Conservation (phyloP, 805 yeast genomes). For the Saccharomycopsis babjevae region DNA sequence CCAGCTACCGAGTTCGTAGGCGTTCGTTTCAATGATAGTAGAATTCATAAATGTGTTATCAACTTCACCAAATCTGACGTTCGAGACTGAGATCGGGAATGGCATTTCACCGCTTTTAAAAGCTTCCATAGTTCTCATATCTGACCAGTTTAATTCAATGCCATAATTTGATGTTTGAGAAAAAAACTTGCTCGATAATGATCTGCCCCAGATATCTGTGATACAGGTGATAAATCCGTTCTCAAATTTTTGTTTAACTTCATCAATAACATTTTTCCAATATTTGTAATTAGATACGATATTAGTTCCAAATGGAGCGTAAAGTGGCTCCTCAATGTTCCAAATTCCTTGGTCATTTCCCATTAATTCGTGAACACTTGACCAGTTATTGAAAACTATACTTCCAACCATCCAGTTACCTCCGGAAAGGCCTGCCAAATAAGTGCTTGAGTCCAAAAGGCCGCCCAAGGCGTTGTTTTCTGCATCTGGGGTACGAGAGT, state of each 20-base stretch:
- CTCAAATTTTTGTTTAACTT: conserved; percentile 32
- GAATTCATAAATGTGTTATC: conserved; percentile 36
- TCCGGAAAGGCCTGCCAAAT: conserved; percentile 74
- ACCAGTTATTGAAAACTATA: conserved; percentile 59
- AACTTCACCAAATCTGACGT: conserved; percentile 26
- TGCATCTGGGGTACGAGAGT: conserved; percentile 52
- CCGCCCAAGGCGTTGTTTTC: conserved; percentile 59
- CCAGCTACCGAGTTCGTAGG: conserved; percentile 80
- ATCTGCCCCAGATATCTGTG: conserved; percentile 60
- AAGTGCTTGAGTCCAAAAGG: conserved; percentile 56
- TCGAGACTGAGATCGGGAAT: conserved; percentile 36
- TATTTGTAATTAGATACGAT: conserved; percentile 22
- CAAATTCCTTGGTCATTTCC: conserved; percentile 38
- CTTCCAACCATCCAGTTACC: conserved; percentile 77
- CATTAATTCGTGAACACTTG: conserved; percentile 51
- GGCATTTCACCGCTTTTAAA: conserved; percentile 38
- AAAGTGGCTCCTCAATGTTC: conserved; percentile 54
- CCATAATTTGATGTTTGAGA: conserved; percentile 38
- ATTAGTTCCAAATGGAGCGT: conserved; percentile 51
- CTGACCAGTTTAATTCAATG: conserved; percentile 34
- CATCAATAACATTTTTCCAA: conserved; percentile 32
- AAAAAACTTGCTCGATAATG: conserved; percentile 53
- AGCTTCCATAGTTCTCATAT: conserved; percentile 36
- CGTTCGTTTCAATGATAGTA: conserved; percentile 52
- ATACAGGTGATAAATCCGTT: conserved; percentile 49